Evolutionary conservation across 768 basidiomycete species (phyloP).

Genomic region (Tephrocybe sp.): DNA sequence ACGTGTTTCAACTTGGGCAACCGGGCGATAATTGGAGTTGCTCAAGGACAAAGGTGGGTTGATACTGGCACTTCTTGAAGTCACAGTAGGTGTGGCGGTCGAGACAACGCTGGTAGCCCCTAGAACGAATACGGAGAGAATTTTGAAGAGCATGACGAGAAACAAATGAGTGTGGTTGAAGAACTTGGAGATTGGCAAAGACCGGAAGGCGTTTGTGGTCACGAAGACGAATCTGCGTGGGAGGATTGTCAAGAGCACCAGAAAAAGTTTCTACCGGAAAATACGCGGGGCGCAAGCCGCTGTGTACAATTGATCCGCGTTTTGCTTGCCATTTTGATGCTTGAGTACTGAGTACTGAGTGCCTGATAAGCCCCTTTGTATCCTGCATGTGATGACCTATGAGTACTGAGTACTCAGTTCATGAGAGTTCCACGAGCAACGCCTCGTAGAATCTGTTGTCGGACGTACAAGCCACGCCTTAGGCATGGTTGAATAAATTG

Average conservation of each 20-base stretch:
- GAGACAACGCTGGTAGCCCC: constrained; percentile 1
- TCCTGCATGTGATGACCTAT: too few species aligned
- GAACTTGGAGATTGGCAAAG: not conserved
- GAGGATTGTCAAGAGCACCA: not conserved
- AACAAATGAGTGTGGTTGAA: not conserved
- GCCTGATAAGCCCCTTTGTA: too few species aligned
- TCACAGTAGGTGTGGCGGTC: constrained; percentile 5
- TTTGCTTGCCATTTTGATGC: too few species aligned
- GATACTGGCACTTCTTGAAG: not conserved
- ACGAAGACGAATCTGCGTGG: not conserved
- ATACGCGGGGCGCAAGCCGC: not conserved
- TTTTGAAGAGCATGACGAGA: constrained; percentile 1
- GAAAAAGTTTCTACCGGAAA: not conserved
- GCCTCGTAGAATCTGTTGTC: too few species aligned
- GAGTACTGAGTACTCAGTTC: too few species aligned
- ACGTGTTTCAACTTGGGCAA: constrained; percentile 8
- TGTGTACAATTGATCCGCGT: not conserved
- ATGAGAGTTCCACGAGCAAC: too few species aligned
- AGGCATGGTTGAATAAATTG: too few species aligned
- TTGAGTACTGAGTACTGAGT: too few species aligned
- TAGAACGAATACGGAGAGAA: constrained; percentile 5
- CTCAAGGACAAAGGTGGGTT: constrained; percentile 6
- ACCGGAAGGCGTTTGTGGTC: too few species aligned
- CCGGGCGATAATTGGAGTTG: not conserved
- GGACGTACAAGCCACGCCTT: too few species aligned